These are phyloP conservation scores for Pichia gijzeniarum DNA, from an alignment of 805 yeast genomes.

Conservation along the genomic window DNA sequence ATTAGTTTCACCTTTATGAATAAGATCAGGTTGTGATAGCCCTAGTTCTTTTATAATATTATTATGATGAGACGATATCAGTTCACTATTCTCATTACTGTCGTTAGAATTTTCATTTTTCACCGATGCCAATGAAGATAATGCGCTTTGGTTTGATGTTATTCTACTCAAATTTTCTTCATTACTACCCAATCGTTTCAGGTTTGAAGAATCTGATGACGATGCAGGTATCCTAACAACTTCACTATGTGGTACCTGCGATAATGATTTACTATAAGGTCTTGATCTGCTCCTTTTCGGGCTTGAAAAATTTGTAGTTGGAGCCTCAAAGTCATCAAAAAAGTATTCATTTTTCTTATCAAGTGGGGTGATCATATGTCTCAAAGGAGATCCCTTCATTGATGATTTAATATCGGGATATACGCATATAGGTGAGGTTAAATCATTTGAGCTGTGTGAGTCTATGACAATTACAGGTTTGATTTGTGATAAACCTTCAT, in stretches of 20 bases:
- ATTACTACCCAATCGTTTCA: constrained; percentile 6
- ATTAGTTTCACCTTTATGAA: not conserved
- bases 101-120: not conserved
- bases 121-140: constrained; percentile 4
- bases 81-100: not conserved
- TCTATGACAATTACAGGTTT: constrained; percentile 1
- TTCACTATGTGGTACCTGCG: constrained; percentile 41
- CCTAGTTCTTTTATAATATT: constrained; percentile 5
- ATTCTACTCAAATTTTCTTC: constrained; percentile 16
- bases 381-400: constrained; percentile 6
- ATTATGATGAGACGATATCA: not conserved
- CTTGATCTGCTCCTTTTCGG: constrained; percentile 13
- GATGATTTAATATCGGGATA: not conserved
- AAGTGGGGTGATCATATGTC: constrained; percentile 1
- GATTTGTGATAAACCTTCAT: not conserved
- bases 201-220: constrained; percentile 10
- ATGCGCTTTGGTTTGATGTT: constrained; percentile 8
- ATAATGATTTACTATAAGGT: constrained; percentile 37
- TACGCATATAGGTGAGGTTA: not conserved
- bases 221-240: constrained; percentile 26
- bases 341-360: not conserved
- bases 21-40: not conserved
- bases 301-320: constrained; percentile 5
- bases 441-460: not conserved
- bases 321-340: not conserved